Evolutionary conservation across 2,329 filamentous ascomycete genomes (phyloP), one percentile per base, ranked within the genome.

Genomic region (Pseudogymnoascus sp.): DNA sequence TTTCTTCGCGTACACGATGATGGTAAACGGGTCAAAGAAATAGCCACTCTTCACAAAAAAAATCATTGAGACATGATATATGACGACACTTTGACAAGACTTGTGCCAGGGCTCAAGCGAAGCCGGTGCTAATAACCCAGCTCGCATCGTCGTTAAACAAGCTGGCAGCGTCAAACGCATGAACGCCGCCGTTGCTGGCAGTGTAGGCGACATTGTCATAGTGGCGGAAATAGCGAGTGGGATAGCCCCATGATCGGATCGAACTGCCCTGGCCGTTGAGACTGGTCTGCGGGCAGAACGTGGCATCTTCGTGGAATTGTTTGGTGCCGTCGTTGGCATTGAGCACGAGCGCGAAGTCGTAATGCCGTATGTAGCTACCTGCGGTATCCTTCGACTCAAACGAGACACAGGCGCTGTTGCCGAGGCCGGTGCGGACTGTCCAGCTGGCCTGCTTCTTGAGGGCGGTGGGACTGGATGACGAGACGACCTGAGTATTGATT

Each of bases 321-420:
- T 86, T 84, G 62, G 75, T 76, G 61, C 78, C 78, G 65, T 87
- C 84, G 65, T 80, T 78, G 63, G 78, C 76, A 43, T 75, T 71
- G 52, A 87, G 66, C 35, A 71, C 55, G 0, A 87, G 79, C 29
- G 21, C 75, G 60, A 84, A 87, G 71, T 80, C 69, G 65, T 71
- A 76, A 73, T 87, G 84, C 0, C 84, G 77, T 4, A 87, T 75
- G 69, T 77, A 88, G 73, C 79, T 83, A 2, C 84, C 84, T 1
- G 84, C 74, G 0, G 79, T 79, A 64, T 86, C 83, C 10, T 71
- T 72, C 0, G 83, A 84, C 72, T 87, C 84, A 65, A 87, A 87
- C 0, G 84, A 87, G 69, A 77, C 77, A 72, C 85, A 88, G 26
- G 63, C 82, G 64, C 75, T 78, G 70, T 83, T 83, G 4, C 72